phyloP scores from a whole-genome alignment of 805 yeast species.

The Metschnikowia baotianmanensis region DNA sequence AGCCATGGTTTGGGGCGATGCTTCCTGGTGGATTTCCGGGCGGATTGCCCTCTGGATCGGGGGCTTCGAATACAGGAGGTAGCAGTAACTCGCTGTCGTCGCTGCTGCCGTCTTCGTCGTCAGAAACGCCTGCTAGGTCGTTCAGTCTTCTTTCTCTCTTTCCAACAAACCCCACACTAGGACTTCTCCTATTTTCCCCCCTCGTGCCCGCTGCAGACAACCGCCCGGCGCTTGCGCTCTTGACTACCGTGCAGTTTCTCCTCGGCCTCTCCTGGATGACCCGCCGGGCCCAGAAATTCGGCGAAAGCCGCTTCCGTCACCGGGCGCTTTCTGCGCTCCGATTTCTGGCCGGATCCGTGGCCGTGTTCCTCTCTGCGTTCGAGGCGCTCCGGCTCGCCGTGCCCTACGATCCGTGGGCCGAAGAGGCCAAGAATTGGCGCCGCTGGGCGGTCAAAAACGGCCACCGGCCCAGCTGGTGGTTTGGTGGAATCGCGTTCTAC shows the following conservation, averaged over 20 bases:
- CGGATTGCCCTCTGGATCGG: background rate
- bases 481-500: constrained; percentile 57
- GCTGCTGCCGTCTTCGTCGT: constrained; percentile 2
- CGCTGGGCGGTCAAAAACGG: constrained; percentile 48
- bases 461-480: constrained; percentile 55
- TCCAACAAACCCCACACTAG: constrained; percentile 50
- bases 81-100: background rate
- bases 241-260: constrained; percentile 52
- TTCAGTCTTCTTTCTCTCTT: constrained; percentile 3
- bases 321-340: constrained; percentile 10
- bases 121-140: background rate
- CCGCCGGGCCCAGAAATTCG: constrained; percentile 12
- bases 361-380: constrained; percentile 53
- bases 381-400: constrained; percentile 51
- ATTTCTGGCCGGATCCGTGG: constrained; percentile 23
- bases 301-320: constrained; percentile 13
- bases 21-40: too few species aligned
- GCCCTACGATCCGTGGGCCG: constrained; percentile 67
- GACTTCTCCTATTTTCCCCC: constrained; percentile 66
- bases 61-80: background rate
- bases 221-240: constrained; percentile 47
- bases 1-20: too few species aligned
- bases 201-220: constrained; percentile 72
- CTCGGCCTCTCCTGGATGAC: constrained; percentile 36
- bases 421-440: constrained; percentile 59